A percentile compares a stretch with the other conserved stretches of the same genome.
Evolutionary conservation across 129 eudicot species (phyloP).

Genomic region (Sambucus nigra): DNA sequence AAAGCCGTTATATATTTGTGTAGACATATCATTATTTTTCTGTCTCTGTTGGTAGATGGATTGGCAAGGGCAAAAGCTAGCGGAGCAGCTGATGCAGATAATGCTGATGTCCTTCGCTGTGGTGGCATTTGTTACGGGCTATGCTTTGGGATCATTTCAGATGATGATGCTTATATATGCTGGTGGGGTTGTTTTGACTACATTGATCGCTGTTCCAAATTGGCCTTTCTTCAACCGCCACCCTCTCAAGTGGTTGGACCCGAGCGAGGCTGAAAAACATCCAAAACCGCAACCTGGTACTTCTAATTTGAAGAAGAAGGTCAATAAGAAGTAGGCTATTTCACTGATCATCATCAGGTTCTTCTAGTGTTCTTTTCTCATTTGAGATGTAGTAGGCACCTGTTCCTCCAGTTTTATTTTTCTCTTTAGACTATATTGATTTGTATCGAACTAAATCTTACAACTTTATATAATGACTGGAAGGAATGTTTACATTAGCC

Average conservation of each 20-base stretch:
- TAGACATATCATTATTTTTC: background rate
- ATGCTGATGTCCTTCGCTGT: constrained; percentile 53
- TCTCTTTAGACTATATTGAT: background rate
- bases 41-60: constrained; percentile 48
- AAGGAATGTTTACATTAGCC: background rate
- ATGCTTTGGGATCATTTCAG: constrained; percentile 59
- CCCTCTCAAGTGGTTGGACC: constrained; percentile 85
- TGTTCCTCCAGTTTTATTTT: background rate
- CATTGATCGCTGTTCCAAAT: constrained; percentile 59
- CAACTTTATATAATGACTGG: background rate
- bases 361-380: background rate
- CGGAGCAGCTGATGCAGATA: constrained; percentile 88
- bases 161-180: constrained; percentile 54
- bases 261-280: constrained; percentile 60
- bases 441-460: background rate
- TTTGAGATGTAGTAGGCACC: constrained; percentile 6
- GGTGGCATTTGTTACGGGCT: constrained; percentile 60
- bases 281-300: constrained; percentile 57
- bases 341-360: background rate
- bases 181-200: constrained; percentile 60
- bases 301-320: constrained; percentile 55
- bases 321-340: constrained; percentile 43
- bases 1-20: background rate
- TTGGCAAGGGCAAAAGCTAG: constrained; percentile 98
- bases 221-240: constrained; percentile 83